Base-by-base conservation (phyloP, 192 early-diverging fungal species). In the Coemansia sp. region DNA sequence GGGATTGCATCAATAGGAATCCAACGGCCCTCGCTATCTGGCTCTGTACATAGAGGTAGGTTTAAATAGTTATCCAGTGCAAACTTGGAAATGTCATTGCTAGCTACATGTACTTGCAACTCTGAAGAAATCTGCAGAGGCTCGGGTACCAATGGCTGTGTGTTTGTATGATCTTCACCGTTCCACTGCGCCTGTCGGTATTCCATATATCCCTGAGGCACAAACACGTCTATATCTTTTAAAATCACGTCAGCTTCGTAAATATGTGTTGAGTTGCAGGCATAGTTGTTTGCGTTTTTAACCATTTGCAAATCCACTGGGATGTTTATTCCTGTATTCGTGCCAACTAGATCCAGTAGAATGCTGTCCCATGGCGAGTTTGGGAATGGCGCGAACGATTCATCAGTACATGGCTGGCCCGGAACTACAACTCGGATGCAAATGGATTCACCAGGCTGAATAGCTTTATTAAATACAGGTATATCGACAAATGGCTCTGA, bases 391-490 rank as follows among this genome's bases (percentile, higher is more conserved):
- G 52, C 37, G 37, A 60, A 67, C 13, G 53, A n/a, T 15, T 41
- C 10, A 16, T 60, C 14, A 11, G 14, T 50, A 8, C 10, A 14
- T 10, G 19, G 14, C 16, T 10, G 42, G 18, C 58, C 67, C 3
- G 77, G 77, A 10, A 81, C 64, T 13, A 81, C 63, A 8, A 76
- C 61, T n/a, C 80, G 62, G 2, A 81, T 46, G 21, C 80, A 81
- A 1, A 79, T 43, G 1, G 61, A 59, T 2, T 79, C 61, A 14
- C 63, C 71, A 11, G 51, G n/a, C n/a, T 44, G 20, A 15, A 67
- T 39, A 31, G 30, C 6, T 0, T 6, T 5, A 14, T 21, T 38
- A 1, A 23, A 8, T 20, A 49, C 26, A 3, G 57, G 57, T 6
- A 67, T 60, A 20, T 50, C 31, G 11, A 67, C 65, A 51, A 67